phyloP scores from a whole-genome alignment of 805 yeast species.

The Ogataea ganodermae region DNA sequence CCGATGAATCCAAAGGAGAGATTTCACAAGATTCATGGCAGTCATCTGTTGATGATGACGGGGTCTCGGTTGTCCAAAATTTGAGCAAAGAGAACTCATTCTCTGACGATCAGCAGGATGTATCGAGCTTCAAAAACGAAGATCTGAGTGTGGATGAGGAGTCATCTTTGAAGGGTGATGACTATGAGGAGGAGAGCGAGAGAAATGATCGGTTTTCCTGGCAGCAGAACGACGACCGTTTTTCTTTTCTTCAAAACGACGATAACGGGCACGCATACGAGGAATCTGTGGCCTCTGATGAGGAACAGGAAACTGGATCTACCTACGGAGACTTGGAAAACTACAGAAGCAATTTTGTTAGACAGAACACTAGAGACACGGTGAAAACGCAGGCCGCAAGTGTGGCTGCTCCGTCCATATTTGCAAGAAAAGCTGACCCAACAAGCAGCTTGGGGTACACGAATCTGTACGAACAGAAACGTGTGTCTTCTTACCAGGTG shows the following conservation, averaged over 20 bases:
- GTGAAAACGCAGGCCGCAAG: slow-evolving; percentile 11
- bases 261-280: slow-evolving; percentile 15
- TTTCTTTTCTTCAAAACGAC: slow-evolving; percentile 8
- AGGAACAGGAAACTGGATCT: slow-evolving; percentile 1
- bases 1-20: neutral
- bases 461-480: slow-evolving; percentile 11
- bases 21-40: slow-evolving; percentile 1
- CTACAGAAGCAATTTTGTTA: slow-evolving; percentile 26
- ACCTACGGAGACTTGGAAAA: slow-evolving; percentile 12
- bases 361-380: slow-evolving; percentile 29
- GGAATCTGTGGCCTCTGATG: slow-evolving; percentile 13
- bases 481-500: slow-evolving; percentile 10
- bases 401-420: slow-evolving; percentile 3
- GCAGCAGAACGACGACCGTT: slow-evolving; percentile 19
- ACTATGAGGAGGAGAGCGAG: slow-evolving; percentile 1
- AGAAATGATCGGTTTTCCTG: slow-evolving; percentile 18
- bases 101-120: neutral
- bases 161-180: slow-evolving; percentile 4
- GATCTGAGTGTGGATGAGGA: slow-evolving; percentile 4
- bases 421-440: neutral
- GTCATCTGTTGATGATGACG: slow-evolving; percentile 8
- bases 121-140: slow-evolving; percentile 4
- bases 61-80: neutral
- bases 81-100: too few species aligned
- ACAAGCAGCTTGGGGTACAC: neutral